Conservation (phyloP, 176 grass and related monocot genomes). For the Triticum urartu region DNA sequence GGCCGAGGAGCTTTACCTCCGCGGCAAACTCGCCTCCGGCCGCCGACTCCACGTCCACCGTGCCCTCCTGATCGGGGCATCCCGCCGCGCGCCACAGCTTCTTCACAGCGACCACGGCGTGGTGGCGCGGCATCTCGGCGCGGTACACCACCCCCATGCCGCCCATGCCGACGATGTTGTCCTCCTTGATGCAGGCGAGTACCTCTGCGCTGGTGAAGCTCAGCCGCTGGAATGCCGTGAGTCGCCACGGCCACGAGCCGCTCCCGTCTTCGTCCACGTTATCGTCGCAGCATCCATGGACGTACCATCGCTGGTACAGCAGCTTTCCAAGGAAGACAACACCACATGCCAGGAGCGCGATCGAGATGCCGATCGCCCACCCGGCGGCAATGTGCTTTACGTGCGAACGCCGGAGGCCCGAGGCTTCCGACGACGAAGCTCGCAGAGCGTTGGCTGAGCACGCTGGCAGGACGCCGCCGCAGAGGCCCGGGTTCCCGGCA, state of each 20-base stretch:
- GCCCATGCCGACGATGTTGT: constrained; percentile 92
- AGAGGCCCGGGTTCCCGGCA: constrained; percentile 75
- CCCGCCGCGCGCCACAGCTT: constrained; percentile 74
- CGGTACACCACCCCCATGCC: constrained; percentile 88
- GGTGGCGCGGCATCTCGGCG: constrained; percentile 77
- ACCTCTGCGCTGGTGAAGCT: constrained; percentile 90
- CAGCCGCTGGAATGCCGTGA: constrained; percentile 85
- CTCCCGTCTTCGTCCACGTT: constrained; percentile 40
- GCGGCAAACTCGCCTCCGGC: constrained; percentile 60
- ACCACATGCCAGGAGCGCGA: constrained; percentile 29
- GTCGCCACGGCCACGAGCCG: constrained; percentile 82
- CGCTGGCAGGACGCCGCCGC: constrained; percentile 62
- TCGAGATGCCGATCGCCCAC: constrained; percentile 71
- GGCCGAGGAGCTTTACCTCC: constrained; percentile 83
- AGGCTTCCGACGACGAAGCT: constrained; percentile 17
- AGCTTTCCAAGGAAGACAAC: constrained; percentile 48
- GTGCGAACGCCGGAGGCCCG: constrained; percentile 42
- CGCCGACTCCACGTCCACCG: constrained; percentile 23
- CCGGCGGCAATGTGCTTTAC: constrained; percentile 76
- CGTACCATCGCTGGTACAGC: constrained; percentile 64
- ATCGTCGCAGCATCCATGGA: constrained; percentile 66
- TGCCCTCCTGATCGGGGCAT: constrained; percentile 37
- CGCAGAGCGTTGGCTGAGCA: constrained; percentile 36
- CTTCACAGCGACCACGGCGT: constrained; percentile 81
- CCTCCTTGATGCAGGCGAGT: constrained; percentile 86